Evolutionary conservation across 768 basidiomycete genomes (phyloP).

Genomic region (Macrolepiota albuminosa): DNA sequence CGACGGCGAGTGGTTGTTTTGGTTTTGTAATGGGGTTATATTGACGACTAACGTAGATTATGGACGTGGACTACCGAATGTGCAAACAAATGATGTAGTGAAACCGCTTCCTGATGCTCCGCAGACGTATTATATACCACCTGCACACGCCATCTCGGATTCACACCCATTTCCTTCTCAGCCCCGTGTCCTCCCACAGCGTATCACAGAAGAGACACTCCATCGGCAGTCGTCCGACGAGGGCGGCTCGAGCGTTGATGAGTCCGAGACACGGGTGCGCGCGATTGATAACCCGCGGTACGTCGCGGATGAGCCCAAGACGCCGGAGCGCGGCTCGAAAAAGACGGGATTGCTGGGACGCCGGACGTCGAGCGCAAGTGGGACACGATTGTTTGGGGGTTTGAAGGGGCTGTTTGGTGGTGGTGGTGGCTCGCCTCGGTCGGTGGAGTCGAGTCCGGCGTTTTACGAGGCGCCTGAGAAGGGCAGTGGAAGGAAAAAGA

Average conservation of each 20-base stretch:
- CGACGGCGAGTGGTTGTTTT: neutral
- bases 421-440: neutral
- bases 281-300: neutral
- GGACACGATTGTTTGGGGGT: constrained; percentile 36
- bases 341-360: neutral
- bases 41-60: too few species aligned
- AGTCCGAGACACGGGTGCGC: neutral
- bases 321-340: neutral
- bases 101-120: constrained; percentile 20
- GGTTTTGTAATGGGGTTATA: neutral
- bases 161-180: constrained; percentile 12
- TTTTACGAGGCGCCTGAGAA: neutral
- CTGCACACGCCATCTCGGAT: constrained; percentile 45
- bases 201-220: neutral
- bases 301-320: neutral
- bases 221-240: neutral
- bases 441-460: neutral
- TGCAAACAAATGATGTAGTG: too few species aligned
- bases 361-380: neutral
- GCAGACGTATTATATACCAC: constrained; percentile 36
- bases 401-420: constrained; percentile 38
- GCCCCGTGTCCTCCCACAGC: constrained; percentile 7
- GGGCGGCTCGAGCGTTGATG: neutral
- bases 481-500: neutral
- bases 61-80: too few species aligned